Conservation (phyloP, 495 filamentous ascomycete species). For the Aspergillus avenaceus region DNA sequence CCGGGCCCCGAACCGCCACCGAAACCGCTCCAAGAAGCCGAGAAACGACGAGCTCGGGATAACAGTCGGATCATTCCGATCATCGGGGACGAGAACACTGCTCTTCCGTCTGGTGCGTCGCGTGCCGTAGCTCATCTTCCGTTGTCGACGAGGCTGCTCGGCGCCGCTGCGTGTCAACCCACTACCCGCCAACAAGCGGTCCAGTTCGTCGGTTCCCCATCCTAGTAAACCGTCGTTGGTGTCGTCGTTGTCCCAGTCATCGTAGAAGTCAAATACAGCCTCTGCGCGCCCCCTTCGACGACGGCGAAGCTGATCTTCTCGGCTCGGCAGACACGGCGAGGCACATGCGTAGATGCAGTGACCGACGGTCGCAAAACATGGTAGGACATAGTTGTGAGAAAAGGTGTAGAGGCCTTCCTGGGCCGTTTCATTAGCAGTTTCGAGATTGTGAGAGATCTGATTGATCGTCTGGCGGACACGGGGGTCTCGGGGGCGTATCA, state of each 20-base stretch:
- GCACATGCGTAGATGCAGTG: slow-evolving; percentile 66
- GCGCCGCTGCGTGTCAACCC: slow-evolving; percentile 45
- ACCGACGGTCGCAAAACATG: slow-evolving; percentile 67
- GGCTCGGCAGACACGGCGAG: slow-evolving; percentile 64
- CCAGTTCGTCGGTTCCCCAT: slow-evolving; percentile 81
- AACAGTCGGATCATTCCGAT: slow-evolving; percentile 73
- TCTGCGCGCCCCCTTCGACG: slow-evolving; percentile 67
- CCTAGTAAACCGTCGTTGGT: slow-evolving; percentile 59
- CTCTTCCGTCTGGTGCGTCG: slow-evolving; percentile 61
- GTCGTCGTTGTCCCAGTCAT: slow-evolving; percentile 88
- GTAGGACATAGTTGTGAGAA: slow-evolving; percentile 76
- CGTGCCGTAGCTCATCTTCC: slow-evolving; percentile 87
- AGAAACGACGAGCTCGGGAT: slow-evolving; percentile 84
- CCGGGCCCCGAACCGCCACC: slow-evolving; percentile 80
- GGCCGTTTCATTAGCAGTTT: slow-evolving; percentile 86
- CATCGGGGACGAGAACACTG: slow-evolving; percentile 54
- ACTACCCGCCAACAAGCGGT: slow-evolving; percentile 77
- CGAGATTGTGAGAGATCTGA: slow-evolving; percentile 85
- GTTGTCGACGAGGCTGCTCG: slow-evolving; percentile 67
- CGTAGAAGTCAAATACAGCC: slow-evolving; percentile 94
- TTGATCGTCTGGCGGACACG: slow-evolving; percentile 92
- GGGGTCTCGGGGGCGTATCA: slow-evolving; percentile 76
- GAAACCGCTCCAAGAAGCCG: slow-evolving; percentile 79
- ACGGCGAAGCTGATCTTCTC: slow-evolving; percentile 69
- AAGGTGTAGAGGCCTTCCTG: slow-evolving; percentile 87